These are phyloP conservation scores for Solanum chacoense DNA, from an alignment of 305 asterid genomes.

Conservation along the genomic window DNA sequence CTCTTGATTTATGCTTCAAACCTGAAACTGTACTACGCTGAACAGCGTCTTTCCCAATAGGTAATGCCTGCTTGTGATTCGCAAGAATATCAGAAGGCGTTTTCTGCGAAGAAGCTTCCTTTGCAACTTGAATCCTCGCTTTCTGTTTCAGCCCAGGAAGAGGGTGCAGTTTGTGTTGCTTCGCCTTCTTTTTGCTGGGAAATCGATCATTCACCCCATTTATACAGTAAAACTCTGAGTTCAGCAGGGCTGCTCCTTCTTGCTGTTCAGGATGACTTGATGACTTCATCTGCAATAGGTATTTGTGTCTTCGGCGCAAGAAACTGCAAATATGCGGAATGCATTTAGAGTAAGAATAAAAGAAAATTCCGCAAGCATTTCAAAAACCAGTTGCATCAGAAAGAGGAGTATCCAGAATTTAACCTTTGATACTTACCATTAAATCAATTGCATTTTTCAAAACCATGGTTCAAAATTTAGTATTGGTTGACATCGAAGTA, in stretches of 20 bases:
- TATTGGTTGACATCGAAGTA: neutral
- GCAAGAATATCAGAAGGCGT: conserved; percentile 9
- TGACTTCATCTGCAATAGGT: conserved; percentile 31
- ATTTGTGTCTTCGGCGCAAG: conserved; percentile 39
- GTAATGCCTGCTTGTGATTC: conserved; percentile 15
- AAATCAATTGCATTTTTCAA: neutral
- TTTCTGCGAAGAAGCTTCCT: conserved; percentile 16
- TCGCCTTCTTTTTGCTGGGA: conserved; percentile 20
- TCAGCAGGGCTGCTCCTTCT: conserved; percentile 8
- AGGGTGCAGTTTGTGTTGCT: conserved; percentile 24
- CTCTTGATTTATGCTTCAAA: conserved; percentile 24
- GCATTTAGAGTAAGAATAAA: neutral
- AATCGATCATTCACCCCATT: conserved; percentile 10
- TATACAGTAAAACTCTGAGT: conserved; percentile 16
- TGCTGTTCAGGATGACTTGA: conserved; percentile 13
- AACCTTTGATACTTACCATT: neutral
- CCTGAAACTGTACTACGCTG: conserved; percentile 10
- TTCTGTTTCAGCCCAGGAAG: conserved; percentile 12
- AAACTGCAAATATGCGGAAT: conserved; percentile 27
- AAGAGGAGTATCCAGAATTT: neutral
- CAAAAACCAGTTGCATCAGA: neutral
- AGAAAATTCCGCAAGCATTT: neutral
- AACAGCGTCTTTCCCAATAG: conserved; percentile 3
- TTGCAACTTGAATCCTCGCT: conserved; percentile 11
- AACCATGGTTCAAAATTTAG: neutral